A percentile compares a stretch with the other conserved stretches of the same genome.
phyloP scores from a whole-genome alignment of 371 early-diverging fungal species.

The Mucor racemosus region DNA sequence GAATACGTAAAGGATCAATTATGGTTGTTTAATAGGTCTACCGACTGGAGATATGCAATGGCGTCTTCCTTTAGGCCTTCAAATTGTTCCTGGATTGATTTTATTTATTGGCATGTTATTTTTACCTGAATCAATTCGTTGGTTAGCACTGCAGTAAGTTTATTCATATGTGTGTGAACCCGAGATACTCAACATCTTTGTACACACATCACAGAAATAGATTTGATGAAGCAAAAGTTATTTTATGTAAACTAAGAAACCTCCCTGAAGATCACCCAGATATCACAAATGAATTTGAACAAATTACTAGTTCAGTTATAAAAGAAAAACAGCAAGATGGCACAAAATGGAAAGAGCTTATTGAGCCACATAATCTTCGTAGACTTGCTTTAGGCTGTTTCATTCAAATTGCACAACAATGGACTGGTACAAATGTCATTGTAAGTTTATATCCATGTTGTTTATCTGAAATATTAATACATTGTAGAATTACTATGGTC shows the following conservation, averaged over 20 bases:
- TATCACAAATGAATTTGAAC: constrained; percentile 52
- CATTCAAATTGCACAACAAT: constrained; percentile 64
- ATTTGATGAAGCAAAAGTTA: constrained; percentile 48
- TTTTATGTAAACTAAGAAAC: constrained; percentile 56
- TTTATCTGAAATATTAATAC: not conserved
- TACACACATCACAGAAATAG: constrained; percentile 47
- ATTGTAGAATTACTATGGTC: constrained; percentile 25
- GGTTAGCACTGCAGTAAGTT: constrained; percentile 57
- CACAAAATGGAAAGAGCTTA: constrained; percentile 40
- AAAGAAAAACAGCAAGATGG: constrained; percentile 56
- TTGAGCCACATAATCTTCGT: constrained; percentile 56
- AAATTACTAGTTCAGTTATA: constrained; percentile 47
- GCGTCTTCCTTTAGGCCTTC: constrained; percentile 77
- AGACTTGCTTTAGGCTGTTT: constrained; percentile 59
- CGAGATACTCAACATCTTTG: constrained; percentile 60
- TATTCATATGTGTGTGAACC: not conserved
- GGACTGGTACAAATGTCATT: constrained; percentile 71
- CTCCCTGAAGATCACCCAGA: constrained; percentile 42
- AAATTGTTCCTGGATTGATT: constrained; percentile 72
- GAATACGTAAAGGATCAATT: constrained; percentile 13
- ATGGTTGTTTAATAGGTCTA: constrained; percentile 13
- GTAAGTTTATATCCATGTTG: constrained; percentile 7
- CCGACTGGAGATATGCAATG: constrained; percentile 53
- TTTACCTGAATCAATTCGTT: constrained; percentile 85
- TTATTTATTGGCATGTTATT: constrained; percentile 62